Evolutionary conservation across 2,329 filamentous ascomycete genomes (phyloP), one percentile per base, ranked within the genome.

Genomic region (Diaporthe caulivora): DNA sequence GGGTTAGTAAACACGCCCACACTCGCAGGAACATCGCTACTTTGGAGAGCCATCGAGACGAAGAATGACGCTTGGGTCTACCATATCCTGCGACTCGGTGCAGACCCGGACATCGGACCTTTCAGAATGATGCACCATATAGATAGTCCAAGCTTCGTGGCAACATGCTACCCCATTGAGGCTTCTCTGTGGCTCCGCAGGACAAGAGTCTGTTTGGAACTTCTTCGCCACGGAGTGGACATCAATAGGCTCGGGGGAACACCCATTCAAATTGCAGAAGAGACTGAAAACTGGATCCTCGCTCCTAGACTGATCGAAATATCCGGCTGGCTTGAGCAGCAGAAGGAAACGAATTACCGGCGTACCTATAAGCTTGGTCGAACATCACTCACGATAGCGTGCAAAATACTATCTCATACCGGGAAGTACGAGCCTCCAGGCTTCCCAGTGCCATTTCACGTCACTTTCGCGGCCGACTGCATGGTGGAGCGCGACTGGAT

Each of bases 401-500:
- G 57, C 40, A 3, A 21, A 8, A 44, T 62, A 15, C 57, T 62
- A 7, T 62, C 57, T 17, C 15, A 10, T 18, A 21, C 10, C 37
- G 6, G 5, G 7, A 10, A 3, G 11, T 3, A 4, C 21, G 34
- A 44, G 2, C 29, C 57, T 26, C 57, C n/a, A 6, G n/a, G 34
- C 0, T 42, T 42, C 21, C 57, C 37, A 42, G 9, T 1, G 18
- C n/a, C 57, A 1, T 18, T 26, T 10, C 4, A 17, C 2, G 15
- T 2, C 18, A 1, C 7, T 7, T 15, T 26, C 8, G 1, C 2
- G 1, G 7, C 34, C 2, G 15, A n/a, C n/a, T n/a, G n/a, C n/a
- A n/a, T n/a, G n/a, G n/a, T n/a, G n/a, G n/a, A n/a, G n/a, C n/a
- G 15, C 1, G 37, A 44, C 24, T 62, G 57, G 57, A 13, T 2